These are phyloP conservation scores for Wickerhamomyces bovis DNA, from an alignment of 805 yeast genomes.

Conservation along the genomic window DNA sequence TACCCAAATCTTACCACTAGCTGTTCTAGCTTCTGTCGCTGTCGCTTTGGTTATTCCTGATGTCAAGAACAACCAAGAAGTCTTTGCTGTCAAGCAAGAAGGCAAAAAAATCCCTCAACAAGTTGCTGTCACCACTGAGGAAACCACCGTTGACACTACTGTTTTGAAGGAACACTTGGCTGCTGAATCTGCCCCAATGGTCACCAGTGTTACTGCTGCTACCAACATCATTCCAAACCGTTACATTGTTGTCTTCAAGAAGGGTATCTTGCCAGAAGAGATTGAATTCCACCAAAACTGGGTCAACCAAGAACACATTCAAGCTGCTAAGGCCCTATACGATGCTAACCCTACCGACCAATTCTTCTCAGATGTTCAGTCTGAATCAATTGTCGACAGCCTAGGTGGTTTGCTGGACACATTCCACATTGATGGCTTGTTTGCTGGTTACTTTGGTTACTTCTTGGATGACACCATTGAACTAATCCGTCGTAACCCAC, in stretches of 20 bases:
- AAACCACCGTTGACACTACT: constrained; percentile 13
- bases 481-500: constrained; percentile 59
- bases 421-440: constrained; percentile 50
- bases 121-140: constrained; percentile 11
- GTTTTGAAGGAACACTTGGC: constrained; percentile 10
- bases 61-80: constrained; percentile 35
- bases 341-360: constrained; percentile 28
- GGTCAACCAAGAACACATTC: constrained; percentile 50
- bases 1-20: constrained; percentile 25
- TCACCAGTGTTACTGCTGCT: constrained; percentile 37
- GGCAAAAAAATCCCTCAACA: constrained; percentile 7
- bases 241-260: constrained; percentile 83
- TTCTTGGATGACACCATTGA: constrained; percentile 74
- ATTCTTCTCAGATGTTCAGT: constrained; percentile 31
- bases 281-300: constrained; percentile 61
- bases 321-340: constrained; percentile 31
- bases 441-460: constrained; percentile 81
- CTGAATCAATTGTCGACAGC: constrained; percentile 22
- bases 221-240: constrained; percentile 57
- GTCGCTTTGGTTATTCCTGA: constrained; percentile 61
- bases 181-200: constrained; percentile 38
- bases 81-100: constrained; percentile 23
- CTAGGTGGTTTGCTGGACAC: constrained; percentile 54
- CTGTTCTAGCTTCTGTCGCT: constrained; percentile 34
- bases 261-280: constrained; percentile 46